Base-by-base conservation (phyloP, 345 rosid species). In the Pistacia integerrima region DNA sequence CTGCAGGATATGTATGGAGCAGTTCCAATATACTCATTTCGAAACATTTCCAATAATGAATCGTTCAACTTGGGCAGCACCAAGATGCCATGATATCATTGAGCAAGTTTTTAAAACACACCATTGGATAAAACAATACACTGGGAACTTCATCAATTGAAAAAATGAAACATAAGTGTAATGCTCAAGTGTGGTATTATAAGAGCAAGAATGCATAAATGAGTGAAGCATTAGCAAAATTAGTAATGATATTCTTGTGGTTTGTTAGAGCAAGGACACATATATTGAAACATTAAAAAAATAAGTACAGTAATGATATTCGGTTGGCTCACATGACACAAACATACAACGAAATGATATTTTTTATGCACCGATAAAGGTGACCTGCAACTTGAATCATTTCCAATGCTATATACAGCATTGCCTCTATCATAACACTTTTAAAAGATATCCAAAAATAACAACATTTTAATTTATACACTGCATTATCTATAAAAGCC, bases 51-150 rank as follows among this genome's bases (percentile, higher is more conserved):
- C 90, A 95, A 78, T 67, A 95, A 84, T 20, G 90, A 88, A 52
- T 88, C 88, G 64, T 95, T 95, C 84, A 83, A 71, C 84, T 92
- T 93, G 48, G 99, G 97, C 99, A 93, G 97, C 90, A 81, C 22
- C 75, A 77, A 64, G 56, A 61, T 11, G 28, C 28, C 56, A 73
- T 61, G 59, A 33, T 62, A 55, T 65, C 59, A 54, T 69, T 70
- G 74, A 30, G 14, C 28, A 20, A 44, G 67, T 25, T 74, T 11
- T 25, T 30, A 30, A 38, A 67, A 52, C 17, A 59, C 49, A 4
- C 6, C 46, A 16, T 3, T 28, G 44, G 22, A 69, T 72, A 44
- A 18, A 64, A 81, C 5, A 33, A 30, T 30, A 30, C 54, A 30
- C 36, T 41, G 55, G 55, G 55, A 38, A 49, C 3, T 28, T 74